phyloP scores from a whole-genome alignment of 73 alveolate species.

The Breviolum minutum region DNA sequence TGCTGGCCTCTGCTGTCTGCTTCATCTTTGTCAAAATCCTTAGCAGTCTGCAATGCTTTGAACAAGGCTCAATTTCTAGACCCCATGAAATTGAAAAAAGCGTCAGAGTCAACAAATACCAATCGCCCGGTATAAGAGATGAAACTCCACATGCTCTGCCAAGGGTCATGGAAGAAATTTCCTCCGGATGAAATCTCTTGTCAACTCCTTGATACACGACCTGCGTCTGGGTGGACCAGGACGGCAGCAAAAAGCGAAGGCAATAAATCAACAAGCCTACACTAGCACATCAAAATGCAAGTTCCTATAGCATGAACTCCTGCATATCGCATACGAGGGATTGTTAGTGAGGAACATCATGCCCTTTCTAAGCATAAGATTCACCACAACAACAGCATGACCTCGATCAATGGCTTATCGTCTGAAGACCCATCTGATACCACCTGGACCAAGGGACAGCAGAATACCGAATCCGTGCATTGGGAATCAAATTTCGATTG shows the following conservation, averaged over 20 bases:
- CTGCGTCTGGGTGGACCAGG: slow-evolving; percentile 52
- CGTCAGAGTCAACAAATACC: slow-evolving; percentile 15
- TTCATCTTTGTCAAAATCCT: slow-evolving; percentile 98
- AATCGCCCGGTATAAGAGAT: neutral
- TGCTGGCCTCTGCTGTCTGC: slow-evolving; percentile 96
- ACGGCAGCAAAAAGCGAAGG: neutral
- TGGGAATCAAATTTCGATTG: neutral
- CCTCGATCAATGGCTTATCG: slow-evolving; percentile 98
- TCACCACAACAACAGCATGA: neutral
- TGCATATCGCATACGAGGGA: neutral
- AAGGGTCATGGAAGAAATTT: slow-evolving; percentile 98
- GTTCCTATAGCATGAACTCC: neutral
- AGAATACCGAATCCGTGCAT: neutral
- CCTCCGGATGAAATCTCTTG: slow-evolving; percentile 98
- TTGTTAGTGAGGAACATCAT: too few species aligned
- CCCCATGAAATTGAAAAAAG: slow-evolving; percentile 95
- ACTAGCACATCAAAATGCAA: neutral
- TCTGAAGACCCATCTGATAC: slow-evolving; percentile 96
- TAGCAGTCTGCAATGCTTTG: slow-evolving; percentile 96
- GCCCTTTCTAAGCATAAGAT: too few species aligned
- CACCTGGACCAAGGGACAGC: slow-evolving; percentile 49
- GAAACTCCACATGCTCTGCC: slow-evolving; percentile 8
- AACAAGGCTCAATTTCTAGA: slow-evolving; percentile 95
- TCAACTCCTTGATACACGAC: slow-evolving; percentile 96
- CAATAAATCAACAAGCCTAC: neutral